Evolutionary conservation across 257 asterid species (phyloP), one percentile per base, ranked within the genome.

Genomic region (Rehmannia glutinosa): DNA sequence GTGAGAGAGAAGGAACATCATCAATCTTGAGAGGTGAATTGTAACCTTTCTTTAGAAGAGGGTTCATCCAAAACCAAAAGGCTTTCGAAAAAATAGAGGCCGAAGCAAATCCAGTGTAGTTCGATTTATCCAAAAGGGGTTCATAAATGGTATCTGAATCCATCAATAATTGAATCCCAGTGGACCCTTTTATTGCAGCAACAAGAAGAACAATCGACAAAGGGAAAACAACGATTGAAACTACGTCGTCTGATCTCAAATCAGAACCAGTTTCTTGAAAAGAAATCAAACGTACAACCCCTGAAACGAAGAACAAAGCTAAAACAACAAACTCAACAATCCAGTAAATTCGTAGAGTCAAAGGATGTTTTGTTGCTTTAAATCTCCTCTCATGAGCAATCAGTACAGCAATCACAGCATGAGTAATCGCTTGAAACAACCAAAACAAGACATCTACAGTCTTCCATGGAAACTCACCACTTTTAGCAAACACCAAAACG

Each of bases 61-160:
- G 97, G 72, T 94, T 87, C 85, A 94, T 62, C 99, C 99, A 94
- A 28, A 88, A 10, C 97, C 95, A 94, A 58, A 94, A 91, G 0
- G 89, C 74, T 72, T 79, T 85, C 0, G 97, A 88, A 5, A 88
- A 2, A 10, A 91, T 2, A 11, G 99, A 90, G 6, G 96, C 99
- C 0, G 96, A 80, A 68, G 95, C 92, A 68, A 47, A 94, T 28
- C 87, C 85, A n/a, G 82, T 84, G 43, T 81, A 84, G 9, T 65
- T 73, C 4, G 92, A 73, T 61, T 83, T 75, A 7, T 83, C 91
- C 60, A 50, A 35, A 61, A 74, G 66, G 7, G 83, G 68, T 38
- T 86, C 89, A 5, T 63, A 64, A 35, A 52, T 72, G 17, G 38
- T 20, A 46, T 78, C 83, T 11, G 52, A 56, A 62, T 81, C 77